Conservation (phyloP, 2,329 filamentous ascomycete species). For the Torrubiella hemipterigena region DNA sequence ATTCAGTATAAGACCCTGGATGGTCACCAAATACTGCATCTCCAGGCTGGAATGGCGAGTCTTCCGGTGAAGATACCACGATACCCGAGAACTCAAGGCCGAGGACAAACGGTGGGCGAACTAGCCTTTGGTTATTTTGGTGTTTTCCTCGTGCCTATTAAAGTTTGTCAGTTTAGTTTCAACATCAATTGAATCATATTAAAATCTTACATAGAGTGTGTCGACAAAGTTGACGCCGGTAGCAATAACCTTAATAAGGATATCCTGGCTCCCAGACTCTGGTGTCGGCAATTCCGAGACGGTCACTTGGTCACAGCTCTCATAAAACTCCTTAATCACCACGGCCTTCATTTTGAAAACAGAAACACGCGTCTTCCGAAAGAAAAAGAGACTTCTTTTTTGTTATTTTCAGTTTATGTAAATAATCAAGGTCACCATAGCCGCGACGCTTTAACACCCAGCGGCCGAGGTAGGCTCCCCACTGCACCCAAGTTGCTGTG, state of each 20-base stretch:
- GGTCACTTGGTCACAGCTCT: slow-evolving; percentile 12
- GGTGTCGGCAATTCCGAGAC: slow-evolving; percentile 13
- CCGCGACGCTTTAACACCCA: no score
- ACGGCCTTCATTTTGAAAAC: slow-evolving; percentile 17
- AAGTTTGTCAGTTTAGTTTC: background rate
- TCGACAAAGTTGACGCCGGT: slow-evolving; percentile 49
- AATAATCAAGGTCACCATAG: no score
- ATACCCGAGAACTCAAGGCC: slow-evolving; percentile 50
- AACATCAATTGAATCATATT: no score
- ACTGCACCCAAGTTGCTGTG: no score
- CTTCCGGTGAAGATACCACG: slow-evolving; percentile 25
- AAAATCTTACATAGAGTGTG: slow-evolving; percentile 35
- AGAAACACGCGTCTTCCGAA: no score
- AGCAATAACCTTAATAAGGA: slow-evolving; percentile 31
- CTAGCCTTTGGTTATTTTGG: slow-evolving; percentile 46
- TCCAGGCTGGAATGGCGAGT: slow-evolving; percentile 26
- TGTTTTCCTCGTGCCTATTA: slow-evolving; percentile 42
- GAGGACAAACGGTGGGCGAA: slow-evolving; percentile 44
- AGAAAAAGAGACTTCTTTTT: no score
- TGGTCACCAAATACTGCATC: slow-evolving; percentile 41
- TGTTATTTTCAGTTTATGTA: no score
- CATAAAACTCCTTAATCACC: slow-evolving; percentile 13
- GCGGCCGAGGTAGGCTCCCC: no score
- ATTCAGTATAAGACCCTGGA: slow-evolving; percentile 40
- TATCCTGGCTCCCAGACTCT: slow-evolving; percentile 7